A percentile compares a stretch with the other conserved stretches of the same genome.
Conservation (phyloP, 176 grass and related monocot species). For the Cenchrus americanus region DNA sequence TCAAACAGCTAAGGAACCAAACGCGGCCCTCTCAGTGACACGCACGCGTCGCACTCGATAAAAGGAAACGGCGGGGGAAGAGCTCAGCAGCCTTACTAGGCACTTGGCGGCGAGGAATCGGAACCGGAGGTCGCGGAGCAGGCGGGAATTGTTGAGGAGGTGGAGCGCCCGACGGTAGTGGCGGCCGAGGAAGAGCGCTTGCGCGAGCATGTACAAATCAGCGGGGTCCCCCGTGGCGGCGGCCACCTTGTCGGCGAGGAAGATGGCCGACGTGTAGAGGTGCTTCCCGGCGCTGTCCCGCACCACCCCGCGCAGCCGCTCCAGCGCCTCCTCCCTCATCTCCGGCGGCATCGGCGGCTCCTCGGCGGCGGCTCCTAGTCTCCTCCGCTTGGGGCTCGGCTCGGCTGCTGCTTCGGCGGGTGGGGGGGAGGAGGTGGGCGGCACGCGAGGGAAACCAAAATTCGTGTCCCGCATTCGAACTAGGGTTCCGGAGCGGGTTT, state of each 20-base stretch:
- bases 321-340: constrained; percentile 86
- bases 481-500: constrained; percentile 52
- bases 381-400: constrained; percentile 49
- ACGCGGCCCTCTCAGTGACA: not conserved
- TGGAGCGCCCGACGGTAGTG: constrained; percentile 90
- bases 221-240: constrained; percentile 68
- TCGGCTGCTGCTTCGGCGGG: constrained; percentile 6
- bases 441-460: constrained; percentile 50
- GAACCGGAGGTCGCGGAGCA: constrained; percentile 81
- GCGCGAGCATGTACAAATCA: constrained; percentile 94
- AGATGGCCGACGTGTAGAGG: constrained; percentile 81
- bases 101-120: constrained; percentile 97
- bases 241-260: constrained; percentile 93
- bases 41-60: not conserved
- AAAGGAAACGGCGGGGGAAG: not conserved
- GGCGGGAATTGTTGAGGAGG: constrained; percentile 74
- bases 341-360: not conserved
- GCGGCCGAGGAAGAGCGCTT: constrained; percentile 83
- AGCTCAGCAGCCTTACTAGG: constrained; percentile 54
- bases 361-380: constrained; percentile 7
- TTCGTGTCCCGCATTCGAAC: constrained; percentile 53
- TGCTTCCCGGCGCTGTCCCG: constrained; percentile 92
- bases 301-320: constrained; percentile 82
- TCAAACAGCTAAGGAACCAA: not conserved
- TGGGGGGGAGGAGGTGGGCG: constrained; percentile 7